Evolutionary conservation across 768 basidiomycete genomes (phyloP).

Genomic region (Lentinula sp.): DNA sequence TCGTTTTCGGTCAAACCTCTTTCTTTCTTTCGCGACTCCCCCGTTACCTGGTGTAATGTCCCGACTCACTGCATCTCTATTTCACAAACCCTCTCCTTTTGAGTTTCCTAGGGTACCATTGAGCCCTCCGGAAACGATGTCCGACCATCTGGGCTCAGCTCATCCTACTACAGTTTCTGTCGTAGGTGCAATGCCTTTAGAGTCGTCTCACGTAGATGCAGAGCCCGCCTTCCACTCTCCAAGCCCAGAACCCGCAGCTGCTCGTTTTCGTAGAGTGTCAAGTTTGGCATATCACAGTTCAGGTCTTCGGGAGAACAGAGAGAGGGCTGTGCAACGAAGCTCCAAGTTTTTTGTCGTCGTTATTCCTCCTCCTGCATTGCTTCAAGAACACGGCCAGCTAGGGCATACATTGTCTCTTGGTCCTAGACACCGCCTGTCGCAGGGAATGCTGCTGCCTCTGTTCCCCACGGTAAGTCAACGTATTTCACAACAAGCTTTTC

Average conservation of each 20-base stretch:
- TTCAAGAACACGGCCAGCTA: constrained; percentile 51
- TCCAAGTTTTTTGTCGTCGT: constrained; percentile 59
- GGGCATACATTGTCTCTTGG: constrained; percentile 54
- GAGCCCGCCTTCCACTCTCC: constrained; percentile 12
- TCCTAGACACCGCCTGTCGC: constrained; percentile 52
- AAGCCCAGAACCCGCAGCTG: constrained; percentile 22
- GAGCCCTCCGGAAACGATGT: constrained; percentile 36
- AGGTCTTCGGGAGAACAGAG: constrained; percentile 35
- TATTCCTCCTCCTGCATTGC: constrained; percentile 54
- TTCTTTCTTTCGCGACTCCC: constrained; percentile 8
- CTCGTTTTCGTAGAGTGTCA: constrained; percentile 38
- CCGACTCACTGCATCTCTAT: constrained; percentile 32
- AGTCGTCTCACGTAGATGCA: constrained; percentile 9
- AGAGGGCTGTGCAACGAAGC: constrained; percentile 30
- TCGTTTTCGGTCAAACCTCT: constrained; percentile 1
- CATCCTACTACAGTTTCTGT: constrained; percentile 7
- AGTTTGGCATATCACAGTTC: constrained; percentile 52
- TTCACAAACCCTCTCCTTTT: constrained; percentile 40
- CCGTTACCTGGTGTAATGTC: constrained; percentile 27
- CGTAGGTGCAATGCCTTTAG: constrained; percentile 7
- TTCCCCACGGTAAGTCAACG: constrained; percentile 52
- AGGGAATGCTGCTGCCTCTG: constrained; percentile 71
- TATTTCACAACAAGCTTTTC: not conserved
- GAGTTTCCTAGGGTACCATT: constrained; percentile 34
- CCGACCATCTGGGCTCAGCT: constrained; percentile 14